Base-by-base conservation (phyloP, 169 alveolate genomes). In the Plasmodium billcollinsi region DNA sequence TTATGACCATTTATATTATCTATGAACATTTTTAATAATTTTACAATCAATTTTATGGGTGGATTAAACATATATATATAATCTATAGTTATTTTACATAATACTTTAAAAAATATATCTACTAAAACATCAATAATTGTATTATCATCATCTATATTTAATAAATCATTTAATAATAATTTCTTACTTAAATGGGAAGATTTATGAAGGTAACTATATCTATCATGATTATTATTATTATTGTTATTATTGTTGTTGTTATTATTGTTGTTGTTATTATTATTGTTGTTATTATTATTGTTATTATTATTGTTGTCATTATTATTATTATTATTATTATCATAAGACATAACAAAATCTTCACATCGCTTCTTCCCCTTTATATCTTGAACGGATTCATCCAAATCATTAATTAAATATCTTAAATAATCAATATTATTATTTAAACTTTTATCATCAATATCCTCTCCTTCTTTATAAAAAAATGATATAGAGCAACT, bases 21-120 rank as follows among this genome's bases (percentile, higher is more conserved):
- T 66, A 71, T 54, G 9, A 86, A 67, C 12, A 6, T 63, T 63
- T 73, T 29, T 74, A 86, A 52, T 11, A 24, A 70, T 3, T 7
- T 29, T 20, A 73, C 88, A n/a, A 86, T 24, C 0, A 70, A 15
- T 59, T 86, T 58, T 65, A 59, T 21, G 4, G 88, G 71, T 11
- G 92, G 92, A 33, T 72, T 86, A 20, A 61, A 71, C 59, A 86
- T 49, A 74, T 72, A 86, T 86, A 86, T 61, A 26, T 52, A 33
- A 43, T 86, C 92, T 5, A 72, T 54, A 9, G 86, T 86, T 21
- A 59, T 12, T 29, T 86, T 66, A 54, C 45, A 43, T 54, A 86
- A 56, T 49, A 15, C 70, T 12, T 43, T 71, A 74, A 86, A 86
- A 56, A 86, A 39, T 15, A 59, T 29, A 33, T 70, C 33, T 45